Conservation (phyloP, 306 rosid genomes). For the Vigna reflexopilosa region DNA sequence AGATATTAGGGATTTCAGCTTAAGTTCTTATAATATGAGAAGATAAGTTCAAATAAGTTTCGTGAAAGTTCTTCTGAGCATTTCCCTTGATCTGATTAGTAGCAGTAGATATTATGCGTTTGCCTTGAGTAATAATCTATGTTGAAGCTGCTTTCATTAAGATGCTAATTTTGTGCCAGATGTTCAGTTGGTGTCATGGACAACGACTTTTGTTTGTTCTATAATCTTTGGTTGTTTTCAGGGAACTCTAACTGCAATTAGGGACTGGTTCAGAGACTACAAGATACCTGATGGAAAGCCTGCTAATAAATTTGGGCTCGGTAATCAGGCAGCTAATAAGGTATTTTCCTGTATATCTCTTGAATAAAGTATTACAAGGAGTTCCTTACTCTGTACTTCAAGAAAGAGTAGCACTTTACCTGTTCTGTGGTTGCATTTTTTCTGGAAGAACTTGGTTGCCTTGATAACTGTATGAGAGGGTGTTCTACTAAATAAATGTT, state of each 20-base stretch:
- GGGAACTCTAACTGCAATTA: conserved; percentile 92
- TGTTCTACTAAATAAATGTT: conserved; percentile 10
- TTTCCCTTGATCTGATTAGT: conserved; percentile 9
- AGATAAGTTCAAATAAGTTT: neutral
- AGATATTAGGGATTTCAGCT: conserved; percentile 6
- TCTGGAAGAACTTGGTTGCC: conserved; percentile 9
- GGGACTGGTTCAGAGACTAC: conserved; percentile 97
- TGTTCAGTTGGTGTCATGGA: neutral
- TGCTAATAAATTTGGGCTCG: conserved; percentile 95
- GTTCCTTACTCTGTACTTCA: conserved; percentile 9
- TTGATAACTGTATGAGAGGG: conserved; percentile 1
- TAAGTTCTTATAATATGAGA: neutral
- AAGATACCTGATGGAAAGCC: conserved; percentile 98
- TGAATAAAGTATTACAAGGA: neutral
- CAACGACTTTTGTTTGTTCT: conserved; percentile 23
- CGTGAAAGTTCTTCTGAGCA: neutral
- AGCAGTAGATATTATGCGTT: neutral
- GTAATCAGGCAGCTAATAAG: conserved; percentile 85
- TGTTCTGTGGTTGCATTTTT: neutral
- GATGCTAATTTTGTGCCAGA: conserved; percentile 5
- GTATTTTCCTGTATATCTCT: conserved; percentile 47
- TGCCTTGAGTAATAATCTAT: neutral
- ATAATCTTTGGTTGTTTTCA: conserved; percentile 52
- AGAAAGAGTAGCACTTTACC: conserved; percentile 12
- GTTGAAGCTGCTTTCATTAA: neutral